Evolutionary conservation across 2,329 filamentous ascomycete genomes (phyloP).

Genomic region (Verruconis gallopava): DNA sequence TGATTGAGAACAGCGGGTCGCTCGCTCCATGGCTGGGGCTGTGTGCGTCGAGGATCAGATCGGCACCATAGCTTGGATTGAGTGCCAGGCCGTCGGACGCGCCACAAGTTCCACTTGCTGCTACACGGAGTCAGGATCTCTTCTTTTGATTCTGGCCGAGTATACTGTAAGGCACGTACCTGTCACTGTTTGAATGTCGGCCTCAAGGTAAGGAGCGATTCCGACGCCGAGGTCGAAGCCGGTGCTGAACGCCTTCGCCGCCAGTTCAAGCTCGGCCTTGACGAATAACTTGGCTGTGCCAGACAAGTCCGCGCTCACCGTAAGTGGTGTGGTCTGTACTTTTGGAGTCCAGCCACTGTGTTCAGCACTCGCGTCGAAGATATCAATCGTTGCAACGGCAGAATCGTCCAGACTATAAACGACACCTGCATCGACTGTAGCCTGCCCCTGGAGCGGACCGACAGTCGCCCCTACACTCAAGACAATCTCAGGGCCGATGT

Average conservation of each 20-base stretch:
- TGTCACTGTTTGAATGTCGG: not conserved
- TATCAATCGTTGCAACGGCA: not conserved
- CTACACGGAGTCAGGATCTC: too few species aligned
- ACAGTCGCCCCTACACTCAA: slow-evolving; percentile 14
- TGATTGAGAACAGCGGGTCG: not conserved
- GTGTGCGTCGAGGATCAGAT: not conserved
- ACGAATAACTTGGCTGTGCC: not conserved
- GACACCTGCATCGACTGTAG: not conserved
- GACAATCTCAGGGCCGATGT: slow-evolving; percentile 16
- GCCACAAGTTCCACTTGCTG: not conserved
- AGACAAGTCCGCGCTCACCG: not conserved
- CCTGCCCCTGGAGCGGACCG: not conserved
- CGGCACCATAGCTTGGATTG: not conserved
- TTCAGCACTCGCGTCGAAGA: not conserved
- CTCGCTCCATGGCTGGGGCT: not conserved
- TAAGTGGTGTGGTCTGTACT: not conserved
- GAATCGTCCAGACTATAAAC: not conserved
- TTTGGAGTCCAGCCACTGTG: not conserved
- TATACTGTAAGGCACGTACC: too few species aligned
- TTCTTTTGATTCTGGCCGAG: too few species aligned
- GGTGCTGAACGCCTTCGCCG: not conserved
- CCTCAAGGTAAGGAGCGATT: not conserved
- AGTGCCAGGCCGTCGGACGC: not conserved
- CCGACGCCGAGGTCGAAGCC: not conserved
- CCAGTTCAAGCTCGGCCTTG: not conserved